Percentiles rank a stretch among this genome's conserved stretches.
Evolutionary conservation across 257 asterid genomes (phyloP).

Genomic region (Eustoma russellianum): DNA sequence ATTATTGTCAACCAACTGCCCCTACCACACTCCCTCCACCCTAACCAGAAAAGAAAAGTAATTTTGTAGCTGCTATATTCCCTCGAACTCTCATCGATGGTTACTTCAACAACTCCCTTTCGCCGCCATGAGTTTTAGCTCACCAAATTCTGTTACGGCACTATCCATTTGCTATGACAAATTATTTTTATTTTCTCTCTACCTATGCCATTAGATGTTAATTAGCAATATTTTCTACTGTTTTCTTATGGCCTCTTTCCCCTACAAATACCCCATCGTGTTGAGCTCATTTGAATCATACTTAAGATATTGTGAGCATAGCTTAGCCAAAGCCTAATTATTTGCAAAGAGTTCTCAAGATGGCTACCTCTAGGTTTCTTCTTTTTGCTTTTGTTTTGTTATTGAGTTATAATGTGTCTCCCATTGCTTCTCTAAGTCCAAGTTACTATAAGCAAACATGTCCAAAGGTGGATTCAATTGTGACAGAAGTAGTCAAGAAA

Average conservation of each 20-base stretch:
- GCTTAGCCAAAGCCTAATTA: too few species aligned
- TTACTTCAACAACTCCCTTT: constrained; percentile 8
- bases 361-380: too few species aligned
- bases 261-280: too few species aligned
- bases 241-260: too few species aligned
- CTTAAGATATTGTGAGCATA: too few species aligned
- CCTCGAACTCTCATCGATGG: background rate
- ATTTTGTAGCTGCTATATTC: background rate
- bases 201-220: background rate
- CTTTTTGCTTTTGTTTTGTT: too few species aligned
- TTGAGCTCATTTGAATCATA: too few species aligned
- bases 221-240: too few species aligned
- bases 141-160: constrained; percentile 10
- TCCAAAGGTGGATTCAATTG: constrained; percentile 34
- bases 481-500: constrained; percentile 34
- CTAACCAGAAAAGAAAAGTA: background rate
- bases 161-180: background rate
- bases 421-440: constrained; percentile 13
- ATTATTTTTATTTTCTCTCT: background rate
- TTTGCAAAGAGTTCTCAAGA: too few species aligned
- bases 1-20: background rate
- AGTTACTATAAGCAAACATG: constrained; percentile 36
- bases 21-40: background rate
- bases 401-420: too few species aligned
- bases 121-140: constrained; percentile 6